Base-by-base conservation (phyloP, 208 protist genomes). In the Crithidia expoeki region DNA sequence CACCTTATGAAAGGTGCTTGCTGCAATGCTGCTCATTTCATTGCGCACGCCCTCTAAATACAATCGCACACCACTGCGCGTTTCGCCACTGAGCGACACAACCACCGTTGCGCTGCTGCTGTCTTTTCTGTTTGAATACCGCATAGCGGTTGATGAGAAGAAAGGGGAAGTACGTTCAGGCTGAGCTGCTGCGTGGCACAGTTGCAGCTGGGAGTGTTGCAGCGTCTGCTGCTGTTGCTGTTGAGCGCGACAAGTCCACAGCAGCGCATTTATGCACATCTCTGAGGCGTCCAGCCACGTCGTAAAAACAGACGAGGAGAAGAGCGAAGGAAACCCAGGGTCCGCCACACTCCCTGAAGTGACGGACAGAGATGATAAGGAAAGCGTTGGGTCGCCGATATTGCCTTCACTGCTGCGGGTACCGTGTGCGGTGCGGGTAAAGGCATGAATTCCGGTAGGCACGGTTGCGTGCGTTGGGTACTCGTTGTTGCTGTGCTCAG, bases 221-320 rank as follows among this genome's bases (percentile, higher is more conserved):
- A n/a, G 30, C 34, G 66, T 14, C 36, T 77, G 63, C 49, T 66
- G 40, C 19, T 60, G 72, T 27, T 47, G 42, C 42, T 47, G 42
- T 17, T 47, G 42, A 4, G 50, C 63, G 5, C 61, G 46, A 23
- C 27, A 57, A 12, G 47, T 38, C 25, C 64, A 56, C 36, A 72
- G 50, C 17, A 55, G 47, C 1, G 64, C 14, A 12, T 47, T 34
- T 9, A 47, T 47, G 51, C 69, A 72, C 14, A 21, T 34, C 58
- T 77, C 72, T 19, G 64, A 56, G 14, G 34, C 33, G 16, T 60
- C 58, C 17, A 77, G 42, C 72, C 72, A 77, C 4, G 28, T 23
- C 5, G 50, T 11, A 23, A 71, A 77, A 7, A 63, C 63, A 1
- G 50, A n/a, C 3, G 72, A 28, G n/a, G 64, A 49, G 16, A 77